These are phyloP conservation scores for Tremellales sp. DNA, from an alignment of 1,284 basidiomycete genomes.

Conservation along the genomic window DNA sequence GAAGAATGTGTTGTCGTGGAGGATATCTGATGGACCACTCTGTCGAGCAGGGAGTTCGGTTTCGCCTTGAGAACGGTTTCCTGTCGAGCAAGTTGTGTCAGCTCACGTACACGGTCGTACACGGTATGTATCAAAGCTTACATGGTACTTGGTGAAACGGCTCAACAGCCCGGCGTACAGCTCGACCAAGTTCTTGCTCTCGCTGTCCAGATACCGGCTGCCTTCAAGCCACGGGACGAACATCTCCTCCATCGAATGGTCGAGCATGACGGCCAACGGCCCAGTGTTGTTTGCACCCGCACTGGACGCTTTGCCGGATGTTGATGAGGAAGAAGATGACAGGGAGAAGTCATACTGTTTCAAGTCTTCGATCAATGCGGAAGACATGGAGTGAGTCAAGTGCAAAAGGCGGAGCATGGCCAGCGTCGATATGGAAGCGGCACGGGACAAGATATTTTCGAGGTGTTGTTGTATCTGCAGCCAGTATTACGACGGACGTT, in stretches of 20 bases:
- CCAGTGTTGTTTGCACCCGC: constrained; percentile 23
- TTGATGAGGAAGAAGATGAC: constrained; percentile 12
- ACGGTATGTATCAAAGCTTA: constrained; percentile 52
- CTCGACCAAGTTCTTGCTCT: constrained; percentile 79
- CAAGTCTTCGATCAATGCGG: constrained; percentile 81
- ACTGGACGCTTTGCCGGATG: constrained; percentile 5
- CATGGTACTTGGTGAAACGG: constrained; percentile 84
- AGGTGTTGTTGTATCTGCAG: constrained; percentile 95
- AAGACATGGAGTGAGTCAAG: constrained; percentile 76
- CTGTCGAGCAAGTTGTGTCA: constrained; percentile 45
- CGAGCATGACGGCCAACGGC: constrained; percentile 75
- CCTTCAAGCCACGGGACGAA: constrained; percentile 94
- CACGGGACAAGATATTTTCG: constrained; percentile 74
- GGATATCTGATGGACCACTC: constrained; percentile 86
- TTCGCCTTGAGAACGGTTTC: constrained; percentile 75
- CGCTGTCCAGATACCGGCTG: constrained; percentile 84
- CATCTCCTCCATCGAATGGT: constrained; percentile 91
- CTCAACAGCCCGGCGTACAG: constrained; percentile 73
- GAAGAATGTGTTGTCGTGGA: constrained; percentile 61
- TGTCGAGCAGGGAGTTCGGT: constrained; percentile 77
- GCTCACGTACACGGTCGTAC: neutral
- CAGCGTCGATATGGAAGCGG: constrained; percentile 72
- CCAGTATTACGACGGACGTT: neutral
- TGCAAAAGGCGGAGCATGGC: constrained; percentile 89
- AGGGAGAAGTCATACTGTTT: constrained; percentile 84